Percentiles rank a stretch among this genome's conserved stretches.
Conservation (phyloP, 2,329 filamentous ascomycete species). For the Apiospora malaysiana region DNA sequence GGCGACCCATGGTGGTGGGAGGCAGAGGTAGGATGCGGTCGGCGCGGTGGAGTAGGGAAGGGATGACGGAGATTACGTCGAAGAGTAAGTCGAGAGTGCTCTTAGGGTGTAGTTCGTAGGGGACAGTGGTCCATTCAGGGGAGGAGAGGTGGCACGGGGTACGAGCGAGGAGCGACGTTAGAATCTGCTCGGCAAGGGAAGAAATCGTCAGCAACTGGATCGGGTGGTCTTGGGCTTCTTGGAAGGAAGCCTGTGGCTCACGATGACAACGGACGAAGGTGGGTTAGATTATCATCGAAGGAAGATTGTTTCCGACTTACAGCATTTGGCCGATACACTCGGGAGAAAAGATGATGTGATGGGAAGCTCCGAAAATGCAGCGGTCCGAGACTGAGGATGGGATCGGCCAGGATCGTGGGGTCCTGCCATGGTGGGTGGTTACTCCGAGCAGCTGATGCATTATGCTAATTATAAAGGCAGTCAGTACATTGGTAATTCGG, state of each 20-base stretch:
- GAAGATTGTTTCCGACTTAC: slow-evolving; percentile 46
- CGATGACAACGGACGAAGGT: too few species aligned
- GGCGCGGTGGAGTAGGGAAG: slow-evolving; percentile 51
- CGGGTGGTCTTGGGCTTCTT: too few species aligned
- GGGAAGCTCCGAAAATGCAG: slow-evolving; percentile 56
- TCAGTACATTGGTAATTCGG: not conserved
- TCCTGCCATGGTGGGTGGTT: slow-evolving; percentile 46
- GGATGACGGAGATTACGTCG: slow-evolving; percentile 55
- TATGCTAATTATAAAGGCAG: slow-evolving; percentile 45
- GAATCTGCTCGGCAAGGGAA: slow-evolving; percentile 43
- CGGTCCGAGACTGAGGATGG: slow-evolving; percentile 51
- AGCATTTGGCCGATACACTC: slow-evolving; percentile 58
- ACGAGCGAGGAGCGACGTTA: slow-evolving; percentile 55
- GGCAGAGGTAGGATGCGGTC: slow-evolving; percentile 48
- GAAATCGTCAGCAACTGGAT: not conserved
- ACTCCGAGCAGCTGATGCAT: slow-evolving; percentile 44
- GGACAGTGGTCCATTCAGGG: slow-evolving; percentile 56
- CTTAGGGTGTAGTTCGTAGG: slow-evolving; percentile 59
- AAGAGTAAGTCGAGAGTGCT: slow-evolving; percentile 57
- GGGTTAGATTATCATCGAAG: not conserved
- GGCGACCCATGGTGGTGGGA: slow-evolving; percentile 38
- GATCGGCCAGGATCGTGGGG: slow-evolving; percentile 41
- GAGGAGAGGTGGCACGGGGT: slow-evolving; percentile 57
- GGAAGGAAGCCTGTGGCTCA: too few species aligned
- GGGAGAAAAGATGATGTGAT: slow-evolving; percentile 62